These are phyloP conservation scores for Tricholoma furcatifolium DNA, from an alignment of 768 basidiomycete species.

Conservation along the genomic window DNA sequence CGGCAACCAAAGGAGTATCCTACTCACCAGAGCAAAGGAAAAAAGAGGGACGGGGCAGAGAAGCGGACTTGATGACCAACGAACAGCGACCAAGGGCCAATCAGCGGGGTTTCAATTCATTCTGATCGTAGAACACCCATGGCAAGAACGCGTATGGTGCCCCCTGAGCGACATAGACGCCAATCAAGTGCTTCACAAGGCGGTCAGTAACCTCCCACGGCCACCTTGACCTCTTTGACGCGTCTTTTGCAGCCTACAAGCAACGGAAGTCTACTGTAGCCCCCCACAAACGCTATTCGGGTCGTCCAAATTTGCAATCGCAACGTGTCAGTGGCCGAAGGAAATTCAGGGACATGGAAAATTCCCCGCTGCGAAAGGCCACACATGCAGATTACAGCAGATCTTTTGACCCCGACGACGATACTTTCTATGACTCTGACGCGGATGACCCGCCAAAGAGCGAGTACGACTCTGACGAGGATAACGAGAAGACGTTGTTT, in stretches of 20 bases:
- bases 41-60: conserved; percentile 21
- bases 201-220: background rate
- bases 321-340: background rate
- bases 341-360: conserved; percentile 1
- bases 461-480: conserved; percentile 17
- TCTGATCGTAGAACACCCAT: conserved; percentile 17
- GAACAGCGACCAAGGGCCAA: conserved; percentile 15
- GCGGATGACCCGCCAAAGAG: conserved; percentile 3
- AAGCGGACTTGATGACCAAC: conserved; percentile 17
- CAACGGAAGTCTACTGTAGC: conserved; percentile 1
- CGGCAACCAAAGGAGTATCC: too few species aligned
- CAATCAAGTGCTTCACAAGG: background rate
- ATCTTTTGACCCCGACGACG: conserved; percentile 17
- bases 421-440: conserved; percentile 13
- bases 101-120: conserved; percentile 44
- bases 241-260: conserved; percentile 6
- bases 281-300: conserved; percentile 1
- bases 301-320: background rate
- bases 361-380: background rate
- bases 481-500: conserved; percentile 33
- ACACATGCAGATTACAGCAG: background rate
- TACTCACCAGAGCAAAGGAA: conserved; percentile 13
- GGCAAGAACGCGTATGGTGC: conserved; percentile 10
- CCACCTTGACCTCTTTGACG: background rate
- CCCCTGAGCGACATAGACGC: conserved; percentile 7